Conservation (phyloP, 805 yeast species). For the Ogataea polymorpha region DNA sequence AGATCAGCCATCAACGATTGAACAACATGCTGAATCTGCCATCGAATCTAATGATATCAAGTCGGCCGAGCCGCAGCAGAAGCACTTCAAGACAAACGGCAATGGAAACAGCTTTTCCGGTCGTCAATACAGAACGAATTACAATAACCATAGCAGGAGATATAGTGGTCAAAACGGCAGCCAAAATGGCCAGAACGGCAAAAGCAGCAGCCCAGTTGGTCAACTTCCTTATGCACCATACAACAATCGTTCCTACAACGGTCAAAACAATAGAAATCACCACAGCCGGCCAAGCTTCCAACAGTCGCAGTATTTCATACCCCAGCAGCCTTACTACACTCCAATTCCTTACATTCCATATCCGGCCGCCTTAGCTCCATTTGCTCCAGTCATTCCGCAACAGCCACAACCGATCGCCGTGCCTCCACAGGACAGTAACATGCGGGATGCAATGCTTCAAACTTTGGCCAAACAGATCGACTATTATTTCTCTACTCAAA, state of each 20-base stretch:
- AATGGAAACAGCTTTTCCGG: slow-evolving; percentile 13
- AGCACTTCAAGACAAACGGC: slow-evolving; percentile 3
- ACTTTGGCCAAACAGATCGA: slow-evolving; percentile 61
- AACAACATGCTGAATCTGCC: slow-evolving; percentile 1
- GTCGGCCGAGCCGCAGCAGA: slow-evolving; percentile 1
- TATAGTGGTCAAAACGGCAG: slow-evolving; percentile 24
- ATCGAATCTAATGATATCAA: slow-evolving; percentile 4
- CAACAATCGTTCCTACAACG: slow-evolving; percentile 23
- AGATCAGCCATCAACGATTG: background rate
- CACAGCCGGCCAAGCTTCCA: slow-evolving; percentile 19
- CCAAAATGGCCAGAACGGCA: slow-evolving; percentile 1
- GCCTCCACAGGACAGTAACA: slow-evolving; percentile 19
- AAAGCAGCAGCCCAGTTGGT: slow-evolving; percentile 10
- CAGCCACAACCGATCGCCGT: slow-evolving; percentile 19
- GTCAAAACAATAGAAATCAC: slow-evolving; percentile 19
- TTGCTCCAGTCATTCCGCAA: slow-evolving; percentile 18
- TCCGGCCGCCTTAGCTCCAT: slow-evolving; percentile 17
- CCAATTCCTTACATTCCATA: slow-evolving; percentile 26
- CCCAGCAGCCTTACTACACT: slow-evolving; percentile 24
- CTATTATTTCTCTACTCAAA: slow-evolving; percentile 87
- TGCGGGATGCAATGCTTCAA: slow-evolving; percentile 21
- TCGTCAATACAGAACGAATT: slow-evolving; percentile 22
- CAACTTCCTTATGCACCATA: slow-evolving; percentile 24
- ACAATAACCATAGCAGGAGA: slow-evolving; percentile 20
- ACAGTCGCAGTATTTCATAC: slow-evolving; percentile 22